Percentiles rank a stretch among this genome's conserved stretches.
phyloP scores from a whole-genome alignment of 306 rosid species.

The Phaseolus lunatus region DNA sequence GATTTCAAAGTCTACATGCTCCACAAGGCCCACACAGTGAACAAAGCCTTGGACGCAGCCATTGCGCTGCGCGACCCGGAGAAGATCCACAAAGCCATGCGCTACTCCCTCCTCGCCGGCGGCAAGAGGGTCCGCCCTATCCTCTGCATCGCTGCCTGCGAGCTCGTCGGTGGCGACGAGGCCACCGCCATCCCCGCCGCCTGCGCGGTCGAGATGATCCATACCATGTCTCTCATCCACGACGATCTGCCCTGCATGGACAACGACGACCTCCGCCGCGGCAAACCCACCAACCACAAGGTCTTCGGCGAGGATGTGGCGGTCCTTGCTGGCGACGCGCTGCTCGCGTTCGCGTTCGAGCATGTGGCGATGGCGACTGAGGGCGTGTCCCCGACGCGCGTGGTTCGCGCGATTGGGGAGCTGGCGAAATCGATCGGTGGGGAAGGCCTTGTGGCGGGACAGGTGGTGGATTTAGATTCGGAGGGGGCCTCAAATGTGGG shows the following conservation, averaged over 20 bases:
- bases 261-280: conserved; percentile 83
- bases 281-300: conserved; percentile 78
- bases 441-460: conserved; percentile 82
- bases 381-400: conserved; percentile 50
- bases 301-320: conserved; percentile 80
- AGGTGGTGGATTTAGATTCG: conserved; percentile 63
- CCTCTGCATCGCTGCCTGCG: conserved; percentile 76
- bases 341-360: conserved; percentile 70
- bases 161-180: conserved; percentile 66
- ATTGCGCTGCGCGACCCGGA: conserved; percentile 60
- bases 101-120: conserved; percentile 83
- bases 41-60: conserved; percentile 65
- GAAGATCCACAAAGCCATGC: conserved; percentile 75
- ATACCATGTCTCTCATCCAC: conserved; percentile 86
- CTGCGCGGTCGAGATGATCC: conserved; percentile 84
- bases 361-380: conserved; percentile 56
- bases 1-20: conserved; percentile 67
- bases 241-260: conserved; percentile 89
- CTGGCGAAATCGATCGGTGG: conserved; percentile 66
- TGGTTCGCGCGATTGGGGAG: conserved; percentile 62
- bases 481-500: conserved; percentile 62
- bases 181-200: conserved; percentile 69
- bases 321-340: conserved; percentile 77
- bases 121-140: conserved; percentile 81
- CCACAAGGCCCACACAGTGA: conserved; percentile 56